phyloP scores from a whole-genome alignment of 164 flowering plant genomes.

The Tetracentron sinense region DNA sequence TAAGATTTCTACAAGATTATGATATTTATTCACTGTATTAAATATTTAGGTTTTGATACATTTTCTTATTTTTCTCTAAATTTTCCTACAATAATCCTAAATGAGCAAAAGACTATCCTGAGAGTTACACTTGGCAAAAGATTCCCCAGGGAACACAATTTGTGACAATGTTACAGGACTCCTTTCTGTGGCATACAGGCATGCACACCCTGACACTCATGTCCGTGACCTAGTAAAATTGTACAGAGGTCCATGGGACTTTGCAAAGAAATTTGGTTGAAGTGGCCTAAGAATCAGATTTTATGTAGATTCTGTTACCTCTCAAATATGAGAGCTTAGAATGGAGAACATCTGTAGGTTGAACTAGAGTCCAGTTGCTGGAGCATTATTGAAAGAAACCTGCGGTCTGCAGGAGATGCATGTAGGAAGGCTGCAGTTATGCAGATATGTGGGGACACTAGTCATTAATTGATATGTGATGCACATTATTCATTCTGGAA shows the following conservation, averaged over 20 bases:
- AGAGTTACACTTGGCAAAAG: too few relatives aligned
- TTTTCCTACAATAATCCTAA: too few relatives aligned
- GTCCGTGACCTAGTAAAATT: neutral
- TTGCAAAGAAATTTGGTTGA: neutral
- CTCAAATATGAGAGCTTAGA: neutral
- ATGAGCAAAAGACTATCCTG: too few relatives aligned
- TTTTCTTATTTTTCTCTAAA: neutral
- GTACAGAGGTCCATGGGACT: neutral
- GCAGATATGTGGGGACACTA: slow-evolving; percentile 64
- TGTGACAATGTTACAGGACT: neutral
- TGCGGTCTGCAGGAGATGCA: slow-evolving; percentile 44
- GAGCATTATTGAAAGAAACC: slow-evolving; percentile 1
- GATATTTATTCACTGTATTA: neutral
- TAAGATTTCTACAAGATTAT: neutral
- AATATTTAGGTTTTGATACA: neutral
- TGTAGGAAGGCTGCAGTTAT: slow-evolving; percentile 76
- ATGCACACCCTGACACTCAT: neutral
- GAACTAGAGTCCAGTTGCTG: neutral
- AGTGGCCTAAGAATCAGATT: neutral
- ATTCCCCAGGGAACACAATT: too few relatives aligned
- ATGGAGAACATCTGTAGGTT: neutral
- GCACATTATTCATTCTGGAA: slow-evolving; percentile 84
- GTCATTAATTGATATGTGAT: slow-evolving; percentile 72
- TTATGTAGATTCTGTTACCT: slow-evolving; percentile 1
- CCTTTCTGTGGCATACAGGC: neutral